These are phyloP conservation scores for Verbena officinalis DNA, from an alignment of 257 asterid genomes.

Conservation along the genomic window DNA sequence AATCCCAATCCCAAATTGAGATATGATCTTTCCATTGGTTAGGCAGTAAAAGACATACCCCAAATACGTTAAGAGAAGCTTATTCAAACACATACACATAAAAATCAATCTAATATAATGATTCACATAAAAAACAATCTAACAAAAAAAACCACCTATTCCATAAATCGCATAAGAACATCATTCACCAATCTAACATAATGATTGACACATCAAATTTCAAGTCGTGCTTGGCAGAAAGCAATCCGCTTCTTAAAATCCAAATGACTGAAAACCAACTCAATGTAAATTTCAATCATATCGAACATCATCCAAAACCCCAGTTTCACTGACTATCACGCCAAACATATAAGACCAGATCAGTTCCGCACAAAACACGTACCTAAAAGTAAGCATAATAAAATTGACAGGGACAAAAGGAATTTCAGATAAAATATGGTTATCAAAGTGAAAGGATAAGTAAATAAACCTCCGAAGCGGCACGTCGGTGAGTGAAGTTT, in stretches of 20 bases:
- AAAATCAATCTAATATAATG: not conserved
- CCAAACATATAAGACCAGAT: constrained; percentile 12
- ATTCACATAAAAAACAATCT: too few species aligned
- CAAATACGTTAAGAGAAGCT: too few species aligned
- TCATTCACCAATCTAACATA: not conserved
- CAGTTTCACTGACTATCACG: not conserved
- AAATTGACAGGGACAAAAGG: not conserved
- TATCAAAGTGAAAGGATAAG: not conserved
- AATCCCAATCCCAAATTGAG: not conserved
- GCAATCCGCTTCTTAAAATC: too few species aligned
- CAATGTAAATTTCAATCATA: not conserved
- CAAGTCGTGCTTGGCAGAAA: constrained; percentile 2
- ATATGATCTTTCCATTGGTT: not conserved
- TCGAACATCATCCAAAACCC: not conserved
- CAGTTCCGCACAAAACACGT: not conserved
- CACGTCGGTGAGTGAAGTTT: constrained; percentile 68
- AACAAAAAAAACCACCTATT: not conserved
- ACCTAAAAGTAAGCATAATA: not conserved
- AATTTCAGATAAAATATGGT: not conserved
- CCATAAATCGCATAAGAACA: not conserved
- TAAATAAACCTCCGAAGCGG: constrained; percentile 68
- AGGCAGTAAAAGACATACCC: not conserved
- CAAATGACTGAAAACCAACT: too few species aligned
- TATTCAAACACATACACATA: too few species aligned
- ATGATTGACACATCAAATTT: not conserved